Evolutionary conservation across 257 asterid genomes (phyloP).

Genomic region (Gentiana dahurica): DNA sequence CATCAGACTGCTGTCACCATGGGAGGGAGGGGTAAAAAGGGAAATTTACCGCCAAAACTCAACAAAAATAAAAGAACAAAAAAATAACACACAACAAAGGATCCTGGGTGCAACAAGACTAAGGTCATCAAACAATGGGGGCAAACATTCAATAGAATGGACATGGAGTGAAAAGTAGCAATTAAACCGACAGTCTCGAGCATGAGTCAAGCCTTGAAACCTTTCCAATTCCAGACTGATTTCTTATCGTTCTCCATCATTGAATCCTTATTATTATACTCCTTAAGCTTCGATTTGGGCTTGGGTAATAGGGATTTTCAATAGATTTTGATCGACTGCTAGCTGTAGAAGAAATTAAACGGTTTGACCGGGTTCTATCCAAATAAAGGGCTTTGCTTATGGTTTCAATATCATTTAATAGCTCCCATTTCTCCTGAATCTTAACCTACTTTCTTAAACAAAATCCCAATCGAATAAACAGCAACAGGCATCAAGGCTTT

Average conservation of each 20-base stretch:
- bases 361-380: conserved; percentile 42
- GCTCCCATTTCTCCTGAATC: conserved; percentile 50
- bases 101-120: conserved; percentile 74
- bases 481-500: conserved; percentile 75
- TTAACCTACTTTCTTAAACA: conserved; percentile 47
- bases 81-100: no score
- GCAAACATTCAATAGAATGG: conserved; percentile 73
- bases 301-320: conserved; percentile 44
- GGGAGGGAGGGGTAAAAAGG: no score
- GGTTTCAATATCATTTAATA: conserved; percentile 66
- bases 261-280: conserved; percentile 29
- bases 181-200: conserved; percentile 50
- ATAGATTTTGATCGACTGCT: conserved; percentile 83
- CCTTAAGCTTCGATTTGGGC: conserved; percentile 39
- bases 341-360: conserved; percentile 48
- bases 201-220: conserved; percentile 64
- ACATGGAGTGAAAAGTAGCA: conserved; percentile 72
- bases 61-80: no score
- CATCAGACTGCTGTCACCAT: no score
- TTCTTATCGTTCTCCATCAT: conserved; percentile 56
- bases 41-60: no score
- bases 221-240: conserved; percentile 93
- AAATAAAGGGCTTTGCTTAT: conserved; percentile 51
- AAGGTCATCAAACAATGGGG: conserved; percentile 39
- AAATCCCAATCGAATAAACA: conserved; percentile 47